Base-by-base conservation (phyloP, 106 monocot genomes). In the Dioscorea dumetorum region DNA sequence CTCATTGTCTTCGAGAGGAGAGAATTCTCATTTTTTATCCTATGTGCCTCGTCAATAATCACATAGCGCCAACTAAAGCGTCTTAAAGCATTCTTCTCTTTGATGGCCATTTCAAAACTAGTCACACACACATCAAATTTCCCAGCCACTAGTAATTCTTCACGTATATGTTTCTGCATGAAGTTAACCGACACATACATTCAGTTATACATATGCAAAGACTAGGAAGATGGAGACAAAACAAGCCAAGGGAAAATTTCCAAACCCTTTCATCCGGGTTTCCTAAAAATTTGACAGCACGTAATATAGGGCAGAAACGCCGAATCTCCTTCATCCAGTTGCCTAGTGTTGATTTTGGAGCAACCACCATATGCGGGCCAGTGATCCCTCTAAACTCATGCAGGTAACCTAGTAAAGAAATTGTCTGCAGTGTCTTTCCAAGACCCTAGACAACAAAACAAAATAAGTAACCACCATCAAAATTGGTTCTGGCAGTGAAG, bases 1-100 rank as follows among this genome's bases (percentile, higher is more conserved):
- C 97, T 86, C 97, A 99, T 92, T 57, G 97, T 99, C 66, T 99
- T 99, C 2, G 94, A 91, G 28, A 95, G 94, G 54, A 91, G 85
- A 70, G 91, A 95, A 51, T 95, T 88, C 67, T 95, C 91, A 83
- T 95, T 95, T 67, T 95, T 95, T 63, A 95, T 91, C 12, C 94
- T 80, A 70, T 95, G 94, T 16, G 91, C 94, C 67, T 95, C 94
- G 78, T 95, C 94, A 80, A 95, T 91, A 58, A 95, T 91, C 33
- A 95, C 77, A 79, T 91, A 95, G 16, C 91, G 85, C 94, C 94
- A 95, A 67, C 91, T 91, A 71, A 95, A 88, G 14, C 91, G 88
- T 32, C 77, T 81, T n/a, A 95, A 61, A 14, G 85, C 58, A 75
- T 58, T 73, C 79, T 95, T 95, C 60, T 95, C 94, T 78, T 88